Base-by-base conservation (phyloP, 2,329 filamentous ascomycete genomes). In the Spiromastix sp. region DNA sequence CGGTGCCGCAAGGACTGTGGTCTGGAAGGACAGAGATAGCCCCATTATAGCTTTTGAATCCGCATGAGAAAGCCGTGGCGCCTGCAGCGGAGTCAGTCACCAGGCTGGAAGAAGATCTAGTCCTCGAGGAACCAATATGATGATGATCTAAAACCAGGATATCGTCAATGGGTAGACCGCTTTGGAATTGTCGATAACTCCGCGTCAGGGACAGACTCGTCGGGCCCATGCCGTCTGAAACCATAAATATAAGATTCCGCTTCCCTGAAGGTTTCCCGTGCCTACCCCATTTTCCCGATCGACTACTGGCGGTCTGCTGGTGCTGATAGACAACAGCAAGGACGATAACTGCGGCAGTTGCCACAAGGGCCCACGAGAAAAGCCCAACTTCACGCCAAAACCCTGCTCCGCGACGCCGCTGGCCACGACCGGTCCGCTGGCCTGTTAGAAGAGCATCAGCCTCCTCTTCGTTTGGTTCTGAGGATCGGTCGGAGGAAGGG, bases 41-140 rank as follows among this genome's bases (percentile, higher is more conserved):
- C 31, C 86, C 86, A 54, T 98, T 98, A 66, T 98, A 98, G 57
- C 81, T 93, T 74, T 98, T 98, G 54, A 71, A 64, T 13, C 77
- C 89, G 52, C 91, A 98, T 2, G 85, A 86, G 58, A 98, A 98
- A 1, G 91, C 91, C 1, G 91, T 98, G 3, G 91, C 91, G 24
- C 91, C 91, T n/a, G 91, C 91, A 4, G 91, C 91, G 40, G 84
- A 93, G 60, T 98, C 91, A 1, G 91, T 98, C 34, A 98, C 81
- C 41, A 96, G 67, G 38, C 81, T 89, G 51, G 74, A 85, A 46
- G 76, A 79, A 34, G 85, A 93, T 38, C 86, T 72, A 13, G 91
- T 98, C 41, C 91, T 74, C 44, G 83, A 93, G 39, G 83, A 81
- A 36, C 91, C 91, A 66, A 94, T 89, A 42, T 94, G 76, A 59